Evolutionary conservation across 257 asterid genomes (phyloP), one percentile per base, ranked within the genome.

Genomic region (Catharanthus roseus): DNA sequence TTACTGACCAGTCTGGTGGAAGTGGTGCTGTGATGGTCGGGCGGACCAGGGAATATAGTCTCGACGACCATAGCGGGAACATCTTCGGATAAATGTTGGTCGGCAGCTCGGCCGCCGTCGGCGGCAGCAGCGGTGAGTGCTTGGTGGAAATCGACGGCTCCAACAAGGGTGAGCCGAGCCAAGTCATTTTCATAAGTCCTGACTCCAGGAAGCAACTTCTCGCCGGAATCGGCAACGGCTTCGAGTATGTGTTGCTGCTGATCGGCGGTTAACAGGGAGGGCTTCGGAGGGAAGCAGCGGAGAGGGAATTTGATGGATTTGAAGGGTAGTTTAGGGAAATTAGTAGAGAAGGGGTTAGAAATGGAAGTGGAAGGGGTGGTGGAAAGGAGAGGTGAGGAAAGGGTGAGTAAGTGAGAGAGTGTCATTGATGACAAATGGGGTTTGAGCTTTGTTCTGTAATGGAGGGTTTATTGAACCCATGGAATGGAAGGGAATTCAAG

Each of bases 41-140:
- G 63, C 24, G 76, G 69, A n/a, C 93, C 93, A 3, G 96, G 97
- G 74, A 74, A 90, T 34, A 90, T 23, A 36, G 98, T 89, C 65
- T 93, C 97, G 51, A 93, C 89, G 24, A 93, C 96, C 98, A 93
- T 90, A 45, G 88, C 85, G 8, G 78, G 42, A 47, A 77, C 12
- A 0, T 91, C 97, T 12, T 89, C 67, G 15, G 84, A 47, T 41
- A 93, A 7, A 74, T 93, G 96, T 70, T 90, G 91, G 11, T 82
- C 84, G 39, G 98, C 96, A 4, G 93, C 87, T 36, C 73, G 86
- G 33, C 97, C 98, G 6, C 98, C 96, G 68, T 89, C 97, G 3
- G 95, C 98, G 1, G 96, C 96, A 4, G 97, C 98, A 67, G 98
- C 98, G 5, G 93, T 85, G 45, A 93, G 79, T 21, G 98, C 97